Base-by-base conservation (phyloP, 495 filamentous ascomycete species). In the Haplographium delicatum region DNA sequence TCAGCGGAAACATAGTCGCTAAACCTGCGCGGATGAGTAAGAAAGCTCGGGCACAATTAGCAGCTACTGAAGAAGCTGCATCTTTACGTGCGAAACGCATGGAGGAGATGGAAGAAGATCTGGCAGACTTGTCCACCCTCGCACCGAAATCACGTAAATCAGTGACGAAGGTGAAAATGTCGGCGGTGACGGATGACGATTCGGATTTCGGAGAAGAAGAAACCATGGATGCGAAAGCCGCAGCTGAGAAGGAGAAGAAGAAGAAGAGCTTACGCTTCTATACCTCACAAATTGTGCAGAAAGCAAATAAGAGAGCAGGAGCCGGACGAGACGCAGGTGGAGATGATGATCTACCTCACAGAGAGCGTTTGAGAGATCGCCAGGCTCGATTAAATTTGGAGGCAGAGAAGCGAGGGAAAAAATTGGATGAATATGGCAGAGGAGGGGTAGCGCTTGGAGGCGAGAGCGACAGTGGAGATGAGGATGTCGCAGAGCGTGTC, bases 181-280 rank as follows among this genome's bases (percentile, higher is more conserved):
- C 40, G 33, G 16, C 10, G 24, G 48, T 39, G 15, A 16, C 34
- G n/a, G 16, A 35, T 7, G 53, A 56, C 23, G 61, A 70, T 50
- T 80, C 84, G 39, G 86, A 88, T 53, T 83, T 97, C 53, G 84
- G 85, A 11, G 79, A 84, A 53, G 76, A 78, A 49, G 71, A 74
- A 16, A 52, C 46, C 11, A 64, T 78, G 16, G 72, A 76, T 50
- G 67, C 65, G 15, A 69, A 65, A 47, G 59, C 68, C 50, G 83
- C 85, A 0, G 85, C 84, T 43, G 87, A 93, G 52, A 98, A 97
- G 68, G 86, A 82, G 3, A 72, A 75, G 41, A 83, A 85, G 59
- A 95, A 90, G 73, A 93, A 91, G 68, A 86, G 75, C 53, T 80
- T 98, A 31, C 83, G 88, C 46, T 98, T 98, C 70, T 96, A 98